phyloP scores from a whole-genome alignment of 495 filamentous ascomycete species.

The Penicillium subrubescens region DNA sequence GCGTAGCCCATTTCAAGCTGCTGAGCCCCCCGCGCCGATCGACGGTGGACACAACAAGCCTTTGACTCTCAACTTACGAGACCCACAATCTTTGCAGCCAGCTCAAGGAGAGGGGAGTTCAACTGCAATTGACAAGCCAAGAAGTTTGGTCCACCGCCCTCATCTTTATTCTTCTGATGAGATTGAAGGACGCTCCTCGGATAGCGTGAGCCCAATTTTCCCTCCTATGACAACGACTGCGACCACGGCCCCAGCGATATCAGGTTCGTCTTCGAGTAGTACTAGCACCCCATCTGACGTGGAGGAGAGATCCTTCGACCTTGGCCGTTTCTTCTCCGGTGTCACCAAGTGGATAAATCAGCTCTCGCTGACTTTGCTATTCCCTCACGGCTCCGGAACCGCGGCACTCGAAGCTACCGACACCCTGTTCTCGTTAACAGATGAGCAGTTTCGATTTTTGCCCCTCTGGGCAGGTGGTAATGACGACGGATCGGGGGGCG shows the following conservation, averaged over 20 bases:
- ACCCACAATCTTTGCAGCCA: neutral
- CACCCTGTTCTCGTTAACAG: constrained; percentile 48
- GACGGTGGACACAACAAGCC: neutral
- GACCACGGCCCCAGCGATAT: neutral
- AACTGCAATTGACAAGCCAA: neutral
- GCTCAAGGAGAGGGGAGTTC: neutral
- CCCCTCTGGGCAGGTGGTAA: constrained; percentile 59
- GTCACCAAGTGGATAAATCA: constrained; percentile 18
- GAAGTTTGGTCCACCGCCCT: neutral
- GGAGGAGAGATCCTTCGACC: constrained; percentile 3
- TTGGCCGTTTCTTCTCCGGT: constrained; percentile 12
- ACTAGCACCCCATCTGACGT: neutral
- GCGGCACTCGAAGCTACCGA: constrained; percentile 33
- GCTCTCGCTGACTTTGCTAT: constrained; percentile 24
- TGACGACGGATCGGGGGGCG: constrained; percentile 57
- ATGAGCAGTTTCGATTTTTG: constrained; percentile 53
- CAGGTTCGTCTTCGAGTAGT: neutral
- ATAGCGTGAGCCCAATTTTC: neutral
- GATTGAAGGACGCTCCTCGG: neutral
- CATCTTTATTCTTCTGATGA: neutral
- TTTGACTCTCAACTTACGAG: neutral
- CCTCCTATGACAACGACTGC: neutral
- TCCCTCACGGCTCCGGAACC: neutral
- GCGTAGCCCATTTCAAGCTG: neutral
- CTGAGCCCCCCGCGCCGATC: neutral